Evolutionary conservation across 345 rosid genomes (phyloP), one percentile per base, ranked within the genome.

Genomic region (Trapa incisa): DNA sequence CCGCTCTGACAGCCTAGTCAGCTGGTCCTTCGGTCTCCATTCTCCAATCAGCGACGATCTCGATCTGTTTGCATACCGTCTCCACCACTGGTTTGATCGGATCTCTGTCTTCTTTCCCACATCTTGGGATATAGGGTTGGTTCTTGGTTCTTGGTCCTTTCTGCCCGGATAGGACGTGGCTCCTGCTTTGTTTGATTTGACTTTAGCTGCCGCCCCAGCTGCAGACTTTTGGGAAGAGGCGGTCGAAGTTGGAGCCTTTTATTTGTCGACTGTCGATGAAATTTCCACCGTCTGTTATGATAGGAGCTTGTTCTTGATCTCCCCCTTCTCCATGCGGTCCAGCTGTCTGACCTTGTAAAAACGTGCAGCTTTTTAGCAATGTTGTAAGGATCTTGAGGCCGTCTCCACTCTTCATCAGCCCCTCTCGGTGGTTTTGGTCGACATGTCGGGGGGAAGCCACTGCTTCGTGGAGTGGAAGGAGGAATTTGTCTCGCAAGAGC

Each of bases 391-490:
- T 69, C 71, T 69, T 9, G 36, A 66, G 74, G n/a, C 66, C 75
- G 37, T 71, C 70, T 29, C 71, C 61, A 65, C 63, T 43, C 48
- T 58, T 70, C 29, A 57, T 58, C 42, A 22, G 64, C 29, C 62
- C 62, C 64, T 61, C 61, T 67, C 70, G 77, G 72, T 65, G 65
- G 43, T 71, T 65, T 65, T 37, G 61, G 72, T 70, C 64, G 76
- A 78, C 69, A 93, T 90, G 97, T 69, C 85, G 42, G 87, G 72
- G 76, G 83, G 56, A 78, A 82, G 78, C 71, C 79, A 68, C 58
- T 77, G 74, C 76, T 94, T 91, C 72, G 86, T 89, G 72, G 99
- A 91, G 73, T 94, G 99, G 99, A 89, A 91, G 75, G 97, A 94
- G 81, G 85, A 94, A 41, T 91, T 89, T 74, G 84, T 94, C 75